Base-by-base conservation (phyloP, 2,329 filamentous ascomycete species). In the Rhinocladiella mackenziei region DNA sequence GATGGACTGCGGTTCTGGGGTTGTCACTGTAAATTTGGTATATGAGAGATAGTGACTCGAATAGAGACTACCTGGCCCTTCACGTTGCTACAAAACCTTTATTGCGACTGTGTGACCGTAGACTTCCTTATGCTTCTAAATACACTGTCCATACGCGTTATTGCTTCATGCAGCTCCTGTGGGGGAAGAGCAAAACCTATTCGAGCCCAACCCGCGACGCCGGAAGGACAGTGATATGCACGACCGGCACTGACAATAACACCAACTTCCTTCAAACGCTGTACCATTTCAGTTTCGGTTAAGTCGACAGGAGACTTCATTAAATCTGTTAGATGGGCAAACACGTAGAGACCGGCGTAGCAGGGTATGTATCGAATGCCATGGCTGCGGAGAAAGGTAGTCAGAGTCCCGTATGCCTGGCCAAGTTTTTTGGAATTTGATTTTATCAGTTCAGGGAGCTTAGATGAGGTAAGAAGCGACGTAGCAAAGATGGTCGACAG, bases 331-430 rank as follows among this genome's bases (percentile, higher is more conserved):
- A 36, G 19, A 3, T 23, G 9, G 33, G 33, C 15, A 36, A 36
- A 36, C 15, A 36, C 33, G 17, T 36, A 36, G 15, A 36, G 15
- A n/a, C 33, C 33, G 15, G 33, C 17, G 11, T 14, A 20, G n/a
- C 15, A 7, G 23, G 23, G 23, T 7, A 26, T n/a, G 23, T 26
- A 26, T n/a, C n/a, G 7, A 26, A 26, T 7, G 7, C 7, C 23
- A 7, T n/a, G 7, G 7, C n/a, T 7, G 7, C n/a, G 7, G 23
- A 26, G 23, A 26, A 26, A 26, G 7, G 23, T 26, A n/a, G 23
- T 26, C 23, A 26, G 7, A 7, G n/a, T 26, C 23, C n/a, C 7
- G n/a, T 26, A 26, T 7, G 23, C 7, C 23, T 26, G 7, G 23
- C 7, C 23, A 7, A 26, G 23, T n/a, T n/a, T 7, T 7, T 26